These are phyloP conservation scores for Chenopodium suecicum DNA, from an alignment of 148 eudicot genomes.

Conservation along the genomic window DNA sequence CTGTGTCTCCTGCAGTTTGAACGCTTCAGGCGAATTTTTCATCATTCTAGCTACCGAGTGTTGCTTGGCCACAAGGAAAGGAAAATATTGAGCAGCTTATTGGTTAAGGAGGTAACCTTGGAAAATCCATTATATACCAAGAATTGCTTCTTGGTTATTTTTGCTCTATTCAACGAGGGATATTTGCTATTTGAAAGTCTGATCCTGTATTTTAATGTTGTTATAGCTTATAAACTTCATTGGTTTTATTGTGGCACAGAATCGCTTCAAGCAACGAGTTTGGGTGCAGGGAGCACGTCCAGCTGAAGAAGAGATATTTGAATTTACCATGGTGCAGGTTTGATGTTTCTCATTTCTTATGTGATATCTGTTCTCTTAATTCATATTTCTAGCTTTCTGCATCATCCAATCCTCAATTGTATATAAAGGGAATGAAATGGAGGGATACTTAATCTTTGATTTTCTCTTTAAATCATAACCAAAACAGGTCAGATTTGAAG, in stretches of 20 bases:
- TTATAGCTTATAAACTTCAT: constrained; percentile 12
- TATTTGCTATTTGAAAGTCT: constrained; percentile 9
- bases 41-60: constrained; percentile 80
- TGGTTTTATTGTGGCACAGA: constrained; percentile 38
- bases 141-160: background rate
- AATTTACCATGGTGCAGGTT: constrained; percentile 92
- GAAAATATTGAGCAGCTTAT: constrained; percentile 74
- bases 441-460: background rate
- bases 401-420: no score
- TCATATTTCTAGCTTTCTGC: no score
- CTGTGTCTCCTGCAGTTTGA: constrained; percentile 58
- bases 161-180: background rate
- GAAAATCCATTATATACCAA: background rate
- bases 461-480: background rate
- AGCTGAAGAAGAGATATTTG: constrained; percentile 84
- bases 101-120: constrained; percentile 68
- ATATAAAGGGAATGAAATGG: background rate
- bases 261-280: constrained; percentile 76
- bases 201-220: constrained; percentile 3
- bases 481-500: background rate
- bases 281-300: constrained; percentile 93
- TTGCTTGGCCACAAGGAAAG: constrained; percentile 86
- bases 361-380: no score
- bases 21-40: constrained; percentile 88
- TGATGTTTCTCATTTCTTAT: background rate